Percentiles rank a stretch among this genome's conserved stretches.
phyloP scores from a whole-genome alignment of 176 grass and related monocot species.

The Chrysopogon serrulatus region DNA sequence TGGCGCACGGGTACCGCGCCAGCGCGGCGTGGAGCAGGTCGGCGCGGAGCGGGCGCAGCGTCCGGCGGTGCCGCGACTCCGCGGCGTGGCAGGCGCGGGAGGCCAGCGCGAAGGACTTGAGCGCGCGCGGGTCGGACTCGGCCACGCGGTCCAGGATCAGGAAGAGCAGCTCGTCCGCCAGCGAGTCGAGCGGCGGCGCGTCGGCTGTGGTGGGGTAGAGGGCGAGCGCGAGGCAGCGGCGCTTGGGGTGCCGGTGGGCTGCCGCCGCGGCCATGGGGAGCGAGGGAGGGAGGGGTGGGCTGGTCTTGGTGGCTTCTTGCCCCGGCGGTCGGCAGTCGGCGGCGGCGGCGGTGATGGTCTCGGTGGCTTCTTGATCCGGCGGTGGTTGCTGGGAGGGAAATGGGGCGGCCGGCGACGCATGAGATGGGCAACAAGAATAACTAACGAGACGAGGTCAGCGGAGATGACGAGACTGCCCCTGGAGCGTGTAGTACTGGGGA shows the following conservation, averaged over 20 bases:
- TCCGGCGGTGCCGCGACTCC: conserved; percentile 73
- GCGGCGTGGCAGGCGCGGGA: conserved; percentile 62
- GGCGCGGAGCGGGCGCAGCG: conserved; percentile 59
- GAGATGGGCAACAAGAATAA: background rate
- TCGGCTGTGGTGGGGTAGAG: background rate
- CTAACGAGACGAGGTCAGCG: too few relatives aligned
- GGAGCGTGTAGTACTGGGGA: background rate
- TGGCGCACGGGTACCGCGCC: conserved; percentile 37
- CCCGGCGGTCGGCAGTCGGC: too few relatives aligned
- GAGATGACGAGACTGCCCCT: background rate
- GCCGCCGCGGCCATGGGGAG: background rate
- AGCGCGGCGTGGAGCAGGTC: conserved; percentile 48
- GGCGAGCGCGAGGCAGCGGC: background rate
- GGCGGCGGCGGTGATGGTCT: too few relatives aligned
- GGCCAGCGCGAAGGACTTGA: conserved; percentile 74
- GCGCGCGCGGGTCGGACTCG: conserved; percentile 38
- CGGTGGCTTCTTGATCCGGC: background rate
- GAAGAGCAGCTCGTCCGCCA: conserved; percentile 73
- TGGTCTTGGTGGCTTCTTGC: too few relatives aligned
- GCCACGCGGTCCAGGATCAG: conserved; percentile 60
- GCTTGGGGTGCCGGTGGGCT: background rate
- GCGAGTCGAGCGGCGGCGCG: conserved; percentile 15
- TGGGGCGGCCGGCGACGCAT: background rate
- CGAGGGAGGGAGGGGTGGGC: too few relatives aligned
- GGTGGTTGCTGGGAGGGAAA: background rate